phyloP scores from a whole-genome alignment of 140 eudicot species.

The Cichorium intybus region DNA sequence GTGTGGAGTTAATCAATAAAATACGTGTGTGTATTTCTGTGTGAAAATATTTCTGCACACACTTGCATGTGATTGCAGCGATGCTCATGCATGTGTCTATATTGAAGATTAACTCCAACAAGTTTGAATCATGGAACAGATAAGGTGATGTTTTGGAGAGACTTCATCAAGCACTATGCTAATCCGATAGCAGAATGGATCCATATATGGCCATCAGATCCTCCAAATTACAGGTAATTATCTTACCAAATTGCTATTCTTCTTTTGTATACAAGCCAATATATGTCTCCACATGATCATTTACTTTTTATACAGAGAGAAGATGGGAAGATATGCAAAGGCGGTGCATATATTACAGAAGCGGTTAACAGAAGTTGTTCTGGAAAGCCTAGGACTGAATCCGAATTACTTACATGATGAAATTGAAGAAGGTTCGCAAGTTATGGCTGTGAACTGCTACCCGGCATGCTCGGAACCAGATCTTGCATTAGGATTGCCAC shows the following conservation, averaged over 20 bases:
- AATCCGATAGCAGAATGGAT: slow-evolving; percentile 56
- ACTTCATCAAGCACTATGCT: slow-evolving; percentile 68
- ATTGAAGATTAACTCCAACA: too few relatives aligned
- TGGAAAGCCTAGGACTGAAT: slow-evolving; percentile 55
- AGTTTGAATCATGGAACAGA: slow-evolving; percentile 53
- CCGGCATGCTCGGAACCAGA: slow-evolving; percentile 71
- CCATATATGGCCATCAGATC: slow-evolving; percentile 65
- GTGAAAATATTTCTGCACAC: too few relatives aligned
- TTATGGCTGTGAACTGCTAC: slow-evolving; percentile 66
- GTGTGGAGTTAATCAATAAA: too few relatives aligned
- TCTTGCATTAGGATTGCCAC: slow-evolving; percentile 69
- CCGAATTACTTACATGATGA: slow-evolving; percentile 47
- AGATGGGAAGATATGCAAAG: slow-evolving; percentile 65
- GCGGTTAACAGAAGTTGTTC: slow-evolving; percentile 42
- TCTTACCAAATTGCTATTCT: not conserved
- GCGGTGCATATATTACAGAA: slow-evolving; percentile 38
- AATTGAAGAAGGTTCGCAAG: slow-evolving; percentile 55
- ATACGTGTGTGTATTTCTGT: too few relatives aligned
- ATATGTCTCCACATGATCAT: not conserved
- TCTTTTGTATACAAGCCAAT: slow-evolving; percentile 11
- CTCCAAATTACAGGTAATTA: slow-evolving; percentile 58
- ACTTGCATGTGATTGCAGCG: too few relatives aligned
- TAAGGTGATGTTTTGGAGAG: slow-evolving; percentile 61
- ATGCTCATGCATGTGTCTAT: too few relatives aligned
- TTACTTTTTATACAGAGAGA: slow-evolving; percentile 35